phyloP scores from a whole-genome alignment of 2,329 filamentous ascomycete species.

The Penicillium italicum region DNA sequence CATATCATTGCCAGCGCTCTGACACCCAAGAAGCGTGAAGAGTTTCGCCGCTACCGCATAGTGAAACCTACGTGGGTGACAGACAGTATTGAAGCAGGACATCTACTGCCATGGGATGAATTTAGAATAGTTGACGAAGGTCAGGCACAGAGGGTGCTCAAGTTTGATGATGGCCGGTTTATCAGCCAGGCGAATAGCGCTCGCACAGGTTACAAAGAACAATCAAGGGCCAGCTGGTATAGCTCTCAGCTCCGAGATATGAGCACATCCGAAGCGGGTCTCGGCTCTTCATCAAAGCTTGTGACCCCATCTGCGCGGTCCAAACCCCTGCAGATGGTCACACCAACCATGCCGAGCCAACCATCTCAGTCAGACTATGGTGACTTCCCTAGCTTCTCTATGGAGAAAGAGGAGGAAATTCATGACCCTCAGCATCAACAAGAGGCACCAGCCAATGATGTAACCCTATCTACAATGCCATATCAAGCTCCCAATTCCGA shows the following conservation, averaged over 20 bases:
- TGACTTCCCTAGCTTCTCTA: constrained; percentile 35
- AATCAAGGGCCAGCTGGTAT: constrained; percentile 81
- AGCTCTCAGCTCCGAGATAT: constrained; percentile 61
- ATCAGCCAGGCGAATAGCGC: constrained; percentile 62
- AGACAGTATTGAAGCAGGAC: constrained; percentile 79
- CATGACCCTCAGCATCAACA: not conserved
- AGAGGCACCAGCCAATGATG: not conserved
- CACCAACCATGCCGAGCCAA: constrained; percentile 7
- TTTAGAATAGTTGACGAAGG: constrained; percentile 86
- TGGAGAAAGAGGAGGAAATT: not conserved
- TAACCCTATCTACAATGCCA: not conserved
- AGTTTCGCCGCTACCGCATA: constrained; percentile 82
- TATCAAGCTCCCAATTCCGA: not conserved
- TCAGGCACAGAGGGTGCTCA: constrained; percentile 72
- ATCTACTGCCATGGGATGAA: constrained; percentile 76
- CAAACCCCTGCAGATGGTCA: constrained; percentile 27
- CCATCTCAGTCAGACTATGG: constrained; percentile 45
- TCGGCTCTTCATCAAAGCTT: constrained; percentile 1
- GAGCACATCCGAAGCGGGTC: constrained; percentile 25
- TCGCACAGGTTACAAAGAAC: constrained; percentile 68
- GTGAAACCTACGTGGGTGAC: constrained; percentile 94
- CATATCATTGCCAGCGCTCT: constrained; percentile 91
- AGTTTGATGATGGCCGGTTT: constrained; percentile 60
- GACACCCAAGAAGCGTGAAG: constrained; percentile 87
- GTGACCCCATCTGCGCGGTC: not conserved